Conservation (phyloP, 768 basidiomycete species). For the Multifurca ochricompacta region DNA sequence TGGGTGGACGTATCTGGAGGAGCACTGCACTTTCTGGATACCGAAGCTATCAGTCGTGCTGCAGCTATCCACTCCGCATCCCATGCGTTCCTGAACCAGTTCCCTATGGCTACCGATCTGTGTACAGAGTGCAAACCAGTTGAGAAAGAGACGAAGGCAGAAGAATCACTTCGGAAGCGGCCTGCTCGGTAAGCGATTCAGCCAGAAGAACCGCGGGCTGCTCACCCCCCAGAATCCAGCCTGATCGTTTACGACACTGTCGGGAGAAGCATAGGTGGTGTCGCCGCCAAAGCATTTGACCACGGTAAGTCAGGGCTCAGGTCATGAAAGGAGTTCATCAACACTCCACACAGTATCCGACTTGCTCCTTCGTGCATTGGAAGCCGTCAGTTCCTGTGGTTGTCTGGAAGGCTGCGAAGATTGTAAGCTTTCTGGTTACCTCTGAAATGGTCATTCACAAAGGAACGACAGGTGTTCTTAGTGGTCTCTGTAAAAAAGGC, state of each 20-base stretch:
- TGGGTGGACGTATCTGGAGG: slow-evolving; percentile 70
- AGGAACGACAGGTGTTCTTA: slow-evolving; percentile 51
- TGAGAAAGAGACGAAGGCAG: slow-evolving; percentile 60
- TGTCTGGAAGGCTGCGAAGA: slow-evolving; percentile 64
- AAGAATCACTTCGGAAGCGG: slow-evolving; percentile 50
- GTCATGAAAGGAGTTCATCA: neutral
- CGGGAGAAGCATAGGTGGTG: slow-evolving; percentile 55
- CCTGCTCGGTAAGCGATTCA: slow-evolving; percentile 47
- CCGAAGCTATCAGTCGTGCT: slow-evolving; percentile 55
- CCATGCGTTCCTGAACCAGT: slow-evolving; percentile 77
- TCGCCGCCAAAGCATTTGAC: slow-evolving; percentile 76
- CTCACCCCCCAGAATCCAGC: slow-evolving; percentile 31
- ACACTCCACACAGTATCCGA: slow-evolving; percentile 37
- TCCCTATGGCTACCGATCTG: slow-evolving; percentile 59
- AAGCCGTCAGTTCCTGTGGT: slow-evolving; percentile 48
- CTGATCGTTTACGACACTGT: slow-evolving; percentile 74
- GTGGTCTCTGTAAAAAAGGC: slow-evolving; percentile 55
- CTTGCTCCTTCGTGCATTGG: slow-evolving; percentile 51
- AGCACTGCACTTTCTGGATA: slow-evolving; percentile 44
- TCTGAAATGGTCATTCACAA: neutral
- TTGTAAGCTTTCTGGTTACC: slow-evolving; percentile 39
- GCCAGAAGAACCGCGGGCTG: neutral
- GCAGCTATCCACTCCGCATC: slow-evolving; percentile 81
- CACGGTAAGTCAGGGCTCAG: slow-evolving; percentile 40
- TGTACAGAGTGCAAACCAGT: slow-evolving; percentile 77